These are phyloP conservation scores for Yamagishiella unicocca DNA, from an alignment of 139 green algal genomes.

Conservation along the genomic window DNA sequence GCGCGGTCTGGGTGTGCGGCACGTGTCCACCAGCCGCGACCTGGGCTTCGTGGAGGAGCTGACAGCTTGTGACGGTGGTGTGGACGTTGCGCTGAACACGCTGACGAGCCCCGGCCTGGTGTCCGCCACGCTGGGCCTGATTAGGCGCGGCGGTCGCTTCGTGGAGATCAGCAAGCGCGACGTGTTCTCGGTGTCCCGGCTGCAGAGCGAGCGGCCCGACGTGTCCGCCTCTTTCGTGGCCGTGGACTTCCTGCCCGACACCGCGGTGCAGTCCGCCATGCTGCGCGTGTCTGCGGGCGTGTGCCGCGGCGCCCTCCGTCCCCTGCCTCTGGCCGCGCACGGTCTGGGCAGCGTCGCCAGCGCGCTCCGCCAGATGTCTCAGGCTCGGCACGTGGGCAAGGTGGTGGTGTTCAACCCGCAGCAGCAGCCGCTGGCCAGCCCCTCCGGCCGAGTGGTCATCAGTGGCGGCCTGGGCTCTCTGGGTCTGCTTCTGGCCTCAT, in stretches of 20 bases:
- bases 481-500: conserved; percentile 72
- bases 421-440: conserved; percentile 6
- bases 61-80: conserved; percentile 33
- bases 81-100: conserved; percentile 82
- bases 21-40: conserved; percentile 76
- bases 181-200: conserved; percentile 74
- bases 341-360: conserved; percentile 58
- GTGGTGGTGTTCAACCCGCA: conserved; percentile 73
- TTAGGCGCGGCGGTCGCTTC: conserved; percentile 72
- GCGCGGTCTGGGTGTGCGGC: conserved; percentile 63
- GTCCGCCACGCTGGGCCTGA: conserved; percentile 69
- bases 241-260: conserved; percentile 88
- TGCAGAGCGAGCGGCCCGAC: conserved; percentile 85
- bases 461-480: conserved; percentile 81
- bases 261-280: conserved; percentile 66
- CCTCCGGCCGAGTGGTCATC: conserved; percentile 60
- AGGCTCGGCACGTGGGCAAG: conserved; percentile 90
- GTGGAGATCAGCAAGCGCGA: conserved; percentile 94
- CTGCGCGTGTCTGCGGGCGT: conserved; percentile 57
- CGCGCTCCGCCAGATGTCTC: conserved; percentile 89
- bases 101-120: conserved; percentile 91
- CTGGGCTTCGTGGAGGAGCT: conserved; percentile 74
- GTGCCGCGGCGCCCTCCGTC: conserved; percentile 52
- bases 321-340: conserved; percentile 59
- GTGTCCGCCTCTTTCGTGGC: conserved; percentile 83